Conservation (phyloP, 179 eudicot genomes). For the Corrigiola litoralis region DNA sequence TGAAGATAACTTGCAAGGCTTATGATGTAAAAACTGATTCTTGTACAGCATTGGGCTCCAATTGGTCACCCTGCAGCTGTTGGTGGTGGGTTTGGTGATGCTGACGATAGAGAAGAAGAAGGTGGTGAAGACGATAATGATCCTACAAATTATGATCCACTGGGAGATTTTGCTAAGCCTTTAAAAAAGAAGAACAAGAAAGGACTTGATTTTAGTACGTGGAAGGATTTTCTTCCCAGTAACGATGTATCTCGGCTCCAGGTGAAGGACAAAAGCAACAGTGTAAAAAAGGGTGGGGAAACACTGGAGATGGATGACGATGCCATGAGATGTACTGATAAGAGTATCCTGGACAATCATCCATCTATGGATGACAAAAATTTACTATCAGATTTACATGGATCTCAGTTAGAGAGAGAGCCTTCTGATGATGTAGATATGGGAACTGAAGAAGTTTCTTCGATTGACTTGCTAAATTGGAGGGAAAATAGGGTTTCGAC, state of each 20-base stretch:
- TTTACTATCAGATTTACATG: slow-evolving; percentile 6
- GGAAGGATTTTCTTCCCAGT: slow-evolving; percentile 41
- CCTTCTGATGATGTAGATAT: slow-evolving; percentile 3
- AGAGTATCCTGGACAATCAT: slow-evolving; percentile 8
- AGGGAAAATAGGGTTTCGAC: slow-evolving; percentile 1
- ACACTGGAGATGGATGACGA: slow-evolving; percentile 22
- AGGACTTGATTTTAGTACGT: slow-evolving; percentile 58
- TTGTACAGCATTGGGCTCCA: slow-evolving; percentile 73
- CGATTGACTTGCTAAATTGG: slow-evolving; percentile 1
- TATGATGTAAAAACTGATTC: background rate
- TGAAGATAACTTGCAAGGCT: background rate
- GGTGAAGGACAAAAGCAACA: slow-evolving; percentile 18
- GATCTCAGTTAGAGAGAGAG: background rate
- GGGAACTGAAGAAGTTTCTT: slow-evolving; percentile 5
- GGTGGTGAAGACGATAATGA: slow-evolving; percentile 45
- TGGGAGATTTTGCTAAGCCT: slow-evolving; percentile 61
- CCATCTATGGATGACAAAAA: slow-evolving; percentile 5
- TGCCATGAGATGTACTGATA: slow-evolving; percentile 12
- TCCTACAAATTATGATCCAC: slow-evolving; percentile 28
- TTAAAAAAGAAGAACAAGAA: slow-evolving; percentile 61
- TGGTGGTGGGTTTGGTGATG: slow-evolving; percentile 22
- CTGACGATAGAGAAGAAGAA: slow-evolving; percentile 12
- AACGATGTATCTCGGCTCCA: slow-evolving; percentile 15
- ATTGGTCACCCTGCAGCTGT: slow-evolving; percentile 14
- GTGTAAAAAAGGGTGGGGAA: slow-evolving; percentile 2